Percentiles rank a stretch among this genome's conserved stretches.
Conservation (phyloP, 169 alveolate species). For the Cryptosporidium muris region DNA sequence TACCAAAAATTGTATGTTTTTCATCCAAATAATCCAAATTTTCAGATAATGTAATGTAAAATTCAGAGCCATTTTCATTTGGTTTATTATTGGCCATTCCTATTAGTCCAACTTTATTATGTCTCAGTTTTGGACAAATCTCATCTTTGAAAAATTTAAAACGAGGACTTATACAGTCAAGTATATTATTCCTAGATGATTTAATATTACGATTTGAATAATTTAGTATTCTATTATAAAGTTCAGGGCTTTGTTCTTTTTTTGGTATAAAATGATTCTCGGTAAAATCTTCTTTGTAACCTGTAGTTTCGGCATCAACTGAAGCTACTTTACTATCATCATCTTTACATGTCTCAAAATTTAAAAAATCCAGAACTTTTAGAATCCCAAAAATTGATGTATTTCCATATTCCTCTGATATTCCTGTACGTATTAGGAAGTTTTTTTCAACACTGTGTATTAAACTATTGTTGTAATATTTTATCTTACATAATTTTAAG, state of each 20-base stretch:
- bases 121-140: conserved; percentile 75
- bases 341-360: conserved; percentile 1
- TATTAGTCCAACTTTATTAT: conserved; percentile 83
- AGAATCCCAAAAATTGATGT: conserved; percentile 68
- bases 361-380: conserved; percentile 16
- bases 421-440: conserved; percentile 85
- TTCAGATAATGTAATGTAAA: conserved; percentile 86
- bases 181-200: too few relatives aligned
- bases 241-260: too few relatives aligned
- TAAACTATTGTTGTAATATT: conserved; percentile 87
- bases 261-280: not conserved
- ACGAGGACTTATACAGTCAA: conserved; percentile 10
- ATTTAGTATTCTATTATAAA: too few relatives aligned
- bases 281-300: not conserved
- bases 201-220: too few relatives aligned
- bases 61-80: conserved; percentile 74
- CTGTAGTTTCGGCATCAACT: not conserved
- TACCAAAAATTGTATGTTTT: conserved; percentile 89
- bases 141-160: conserved; percentile 76
- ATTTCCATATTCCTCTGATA: conserved; percentile 72
- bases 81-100: conserved; percentile 86
- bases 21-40: conserved; percentile 78
- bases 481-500: conserved; percentile 89
- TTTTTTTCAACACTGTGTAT: conserved; percentile 88
- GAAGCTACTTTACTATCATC: not conserved